phyloP scores from a whole-genome alignment of 495 filamentous ascomycete genomes.

The Aspergillus sparsus region DNA sequence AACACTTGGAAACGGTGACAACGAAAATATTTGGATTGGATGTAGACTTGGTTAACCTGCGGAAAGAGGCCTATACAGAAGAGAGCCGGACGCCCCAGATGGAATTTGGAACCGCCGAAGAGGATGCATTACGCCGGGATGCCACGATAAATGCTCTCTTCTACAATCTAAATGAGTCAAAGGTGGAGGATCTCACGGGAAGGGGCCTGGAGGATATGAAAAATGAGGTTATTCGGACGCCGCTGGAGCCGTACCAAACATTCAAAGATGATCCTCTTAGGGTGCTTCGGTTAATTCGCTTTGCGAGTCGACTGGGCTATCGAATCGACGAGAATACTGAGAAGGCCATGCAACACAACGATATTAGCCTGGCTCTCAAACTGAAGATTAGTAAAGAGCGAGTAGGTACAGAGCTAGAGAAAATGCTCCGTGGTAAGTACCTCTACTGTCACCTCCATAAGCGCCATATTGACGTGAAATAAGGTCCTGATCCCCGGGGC shows the following conservation, averaged over 20 bases:
- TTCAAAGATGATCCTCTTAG: slow-evolving; percentile 94
- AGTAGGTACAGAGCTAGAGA: slow-evolving; percentile 78
- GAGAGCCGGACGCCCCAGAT: slow-evolving; percentile 88
- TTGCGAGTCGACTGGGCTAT: slow-evolving; percentile 83
- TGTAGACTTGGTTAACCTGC: slow-evolving; percentile 90
- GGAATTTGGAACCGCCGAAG: slow-evolving; percentile 88
- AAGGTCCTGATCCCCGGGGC: slow-evolving; percentile 67
- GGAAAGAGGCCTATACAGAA: slow-evolving; percentile 84
- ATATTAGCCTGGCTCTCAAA: slow-evolving; percentile 73
- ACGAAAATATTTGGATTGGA: slow-evolving; percentile 84
- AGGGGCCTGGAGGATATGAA: slow-evolving; percentile 74
- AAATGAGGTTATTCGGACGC: slow-evolving; percentile 74
- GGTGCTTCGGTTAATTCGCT: slow-evolving; percentile 84
- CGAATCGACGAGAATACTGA: slow-evolving; percentile 67
- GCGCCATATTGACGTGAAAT: neutral
- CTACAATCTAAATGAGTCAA: slow-evolving; percentile 76
- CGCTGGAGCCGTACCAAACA: slow-evolving; percentile 84
- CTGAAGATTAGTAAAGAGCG: slow-evolving; percentile 92
- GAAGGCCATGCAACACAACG: slow-evolving; percentile 69
- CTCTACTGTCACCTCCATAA: slow-evolving; percentile 6
- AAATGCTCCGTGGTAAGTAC: slow-evolving; percentile 78
- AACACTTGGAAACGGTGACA: slow-evolving; percentile 92
- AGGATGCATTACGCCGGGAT: slow-evolving; percentile 88
- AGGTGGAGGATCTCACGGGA: slow-evolving; percentile 82
- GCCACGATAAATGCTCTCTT: slow-evolving; percentile 96